Percentiles rank a stretch among this genome's conserved stretches.
Conservation (phyloP, 2,329 filamentous ascomycete genomes). For the Fusarium irregulare region DNA sequence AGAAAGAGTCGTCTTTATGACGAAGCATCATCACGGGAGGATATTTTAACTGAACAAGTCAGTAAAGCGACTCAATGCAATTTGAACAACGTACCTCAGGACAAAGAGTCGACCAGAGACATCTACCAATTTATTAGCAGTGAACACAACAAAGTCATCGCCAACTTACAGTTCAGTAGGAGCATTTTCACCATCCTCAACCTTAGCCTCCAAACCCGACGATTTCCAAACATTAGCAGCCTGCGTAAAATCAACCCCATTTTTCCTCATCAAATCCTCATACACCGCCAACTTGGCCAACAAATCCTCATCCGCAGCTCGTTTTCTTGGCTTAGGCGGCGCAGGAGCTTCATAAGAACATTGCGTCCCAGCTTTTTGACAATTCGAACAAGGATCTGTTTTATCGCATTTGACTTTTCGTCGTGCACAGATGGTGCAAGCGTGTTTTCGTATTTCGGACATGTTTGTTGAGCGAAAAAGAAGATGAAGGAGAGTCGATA, state of each 20-base stretch:
- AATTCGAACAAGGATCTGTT: conserved; percentile 57
- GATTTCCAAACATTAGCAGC: conserved; percentile 44
- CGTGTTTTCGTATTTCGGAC: conserved; percentile 18
- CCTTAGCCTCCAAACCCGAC: conserved; percentile 17
- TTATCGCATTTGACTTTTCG: conserved; percentile 53
- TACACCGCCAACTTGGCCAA: conserved; percentile 40
- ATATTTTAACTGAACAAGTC: conserved; percentile 36
- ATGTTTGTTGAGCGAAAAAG: background rate
- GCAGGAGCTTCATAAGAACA: conserved; percentile 43
- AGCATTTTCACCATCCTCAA: background rate
- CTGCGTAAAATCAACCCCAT: conserved; percentile 40
- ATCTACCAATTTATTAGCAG: conserved; percentile 6
- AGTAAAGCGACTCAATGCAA: too few species aligned
- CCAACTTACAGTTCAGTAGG: conserved; percentile 10
- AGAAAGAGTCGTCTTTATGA: conserved; percentile 38
- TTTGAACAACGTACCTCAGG: conserved; percentile 21
- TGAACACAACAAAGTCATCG: fast-evolving
- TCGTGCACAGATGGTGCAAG: conserved; percentile 37
- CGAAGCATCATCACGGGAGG: conserved; percentile 36
- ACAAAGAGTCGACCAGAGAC: conserved; percentile 36
- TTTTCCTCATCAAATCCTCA: conserved; percentile 46
- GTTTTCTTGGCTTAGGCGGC: conserved; percentile 43
- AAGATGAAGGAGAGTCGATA: too few species aligned
- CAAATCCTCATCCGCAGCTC: conserved; percentile 45
- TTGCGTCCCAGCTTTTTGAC: conserved; percentile 50